Base-by-base conservation (phyloP, 2,329 filamentous ascomycete species). In the Ploettnerulaceae sp. region DNA sequence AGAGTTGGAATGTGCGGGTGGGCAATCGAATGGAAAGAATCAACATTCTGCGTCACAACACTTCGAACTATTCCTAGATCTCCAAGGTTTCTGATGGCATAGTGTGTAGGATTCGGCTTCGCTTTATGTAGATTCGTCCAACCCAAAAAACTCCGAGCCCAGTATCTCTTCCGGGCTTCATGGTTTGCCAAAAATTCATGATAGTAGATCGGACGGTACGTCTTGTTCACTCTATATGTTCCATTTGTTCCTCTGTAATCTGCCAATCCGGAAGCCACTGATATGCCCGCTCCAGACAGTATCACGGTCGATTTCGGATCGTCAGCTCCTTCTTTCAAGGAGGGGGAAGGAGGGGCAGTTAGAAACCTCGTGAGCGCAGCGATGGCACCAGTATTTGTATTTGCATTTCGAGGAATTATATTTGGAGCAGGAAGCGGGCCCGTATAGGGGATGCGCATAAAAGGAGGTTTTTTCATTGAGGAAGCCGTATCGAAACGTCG, bases 41-140 rank as follows among this genome's bases (percentile, higher is more conserved):
- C 93, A 41, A 98, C 93, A 63, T 97, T 97, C 65, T 98, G 93
- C 31, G 93, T 97, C 57, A 98, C 81, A 49, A 96, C 86, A 43
- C 72, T 79, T 47, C 76, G 77, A 32, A 96, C 72, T 39, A 89
- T 68, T 2, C 89, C 90, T 55, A 93, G 70, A 4, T 75, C 67
- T 2, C 80, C 86, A 26, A 97, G 71, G 53, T 84, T 75, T 42
- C 78, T 75, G 47, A 97, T 77, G 2, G 90, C 89, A 63, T 78
- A 74, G 68, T 98, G 93, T 2, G 82, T 82, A 3, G 72, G 69
- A 62, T 97, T 97, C 9, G 91, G 90, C 48, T 70, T 71, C n/a
- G 89, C 87, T 52, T 80, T 83, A 61, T 85, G 71, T 55, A 97
- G 71, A 34, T 80, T 89, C 3, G 87, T 82, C 90, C 90, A 97